phyloP scores from a whole-genome alignment of 1,139 yeast species.

The Kodamaea derodonti region DNA sequence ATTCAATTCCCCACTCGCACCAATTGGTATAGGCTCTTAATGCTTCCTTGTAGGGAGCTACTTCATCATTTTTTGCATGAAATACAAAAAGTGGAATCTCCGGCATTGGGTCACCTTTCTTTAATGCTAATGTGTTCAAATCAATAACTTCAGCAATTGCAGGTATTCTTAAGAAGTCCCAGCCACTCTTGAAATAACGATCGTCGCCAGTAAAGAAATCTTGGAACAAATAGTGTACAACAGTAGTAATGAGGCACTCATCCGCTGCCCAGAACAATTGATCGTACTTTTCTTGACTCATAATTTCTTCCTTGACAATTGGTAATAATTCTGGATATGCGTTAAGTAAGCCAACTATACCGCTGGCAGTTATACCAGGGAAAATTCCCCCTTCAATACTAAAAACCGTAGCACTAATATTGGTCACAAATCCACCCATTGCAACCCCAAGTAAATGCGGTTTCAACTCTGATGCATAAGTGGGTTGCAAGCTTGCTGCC shows the following conservation, averaged over 20 bases:
- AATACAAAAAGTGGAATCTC: conserved; percentile 31
- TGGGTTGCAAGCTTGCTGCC: conserved; percentile 32
- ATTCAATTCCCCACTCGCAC: conserved; percentile 25
- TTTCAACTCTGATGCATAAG: conserved; percentile 30
- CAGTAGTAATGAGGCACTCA: conserved; percentile 6
- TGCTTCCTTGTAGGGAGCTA: conserved; percentile 25
- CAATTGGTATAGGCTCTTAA: conserved; percentile 25
- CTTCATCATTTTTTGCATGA: conserved; percentile 28
- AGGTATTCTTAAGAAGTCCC: conserved; percentile 16
- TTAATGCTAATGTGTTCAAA: conserved; percentile 21
- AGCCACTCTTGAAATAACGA: conserved; percentile 12
- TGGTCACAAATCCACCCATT: conserved; percentile 30
- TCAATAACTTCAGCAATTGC: conserved; percentile 13
- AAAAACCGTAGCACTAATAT: conserved; percentile 16
- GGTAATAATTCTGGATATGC: conserved; percentile 22
- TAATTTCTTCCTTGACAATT: not conserved
- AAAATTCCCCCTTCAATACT: conserved; percentile 19
- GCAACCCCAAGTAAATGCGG: conserved; percentile 27
- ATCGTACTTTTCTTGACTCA: conserved; percentile 1
- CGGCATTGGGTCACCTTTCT: conserved; percentile 20
- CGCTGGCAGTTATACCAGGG: conserved; percentile 25
- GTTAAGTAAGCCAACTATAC: conserved; percentile 22
- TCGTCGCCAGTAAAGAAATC: conserved; percentile 16
- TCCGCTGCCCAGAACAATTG: conserved; percentile 3
- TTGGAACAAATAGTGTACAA: conserved; percentile 9